Base-by-base conservation (phyloP, 1,284 basidiomycete species). In the Puccinia horiana region DNA sequence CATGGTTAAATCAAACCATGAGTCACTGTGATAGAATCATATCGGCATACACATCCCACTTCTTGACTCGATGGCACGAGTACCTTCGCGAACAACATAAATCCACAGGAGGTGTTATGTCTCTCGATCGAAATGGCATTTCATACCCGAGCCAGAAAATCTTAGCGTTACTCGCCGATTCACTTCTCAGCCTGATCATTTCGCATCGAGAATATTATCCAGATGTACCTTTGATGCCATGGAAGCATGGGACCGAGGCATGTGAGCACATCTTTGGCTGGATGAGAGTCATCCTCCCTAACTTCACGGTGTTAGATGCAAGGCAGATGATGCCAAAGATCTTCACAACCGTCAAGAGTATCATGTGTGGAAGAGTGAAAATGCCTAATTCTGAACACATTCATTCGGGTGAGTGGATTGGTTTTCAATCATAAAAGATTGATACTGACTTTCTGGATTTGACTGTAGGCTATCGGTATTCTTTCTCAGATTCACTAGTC, bases 191-290 rank as follows among this genome's bases (percentile, higher is more conserved):
- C 20, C 20, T 52, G 49, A 52, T 52, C 9, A 52, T 52, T 18
- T 52, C 49, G 4, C 49, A 52, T 20, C 49, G 49, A 12, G 11
- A 52, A 52, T 52, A 12, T 18, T 52, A 52, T 23, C 18, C 11
- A 9, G 20, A 52, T 52, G 12, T 52, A 4, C 49, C 49, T 4
- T 23, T 52, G 20, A 52, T 52, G 49, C 49, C 49, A 12, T 52
- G 44, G 61, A 74, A 74, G 35, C 52, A 75, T 58, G 73, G 73
- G 8, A 58, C 32, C 20, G 52, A 75, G 35, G 37, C 73, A 26
- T 56, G 52, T 20, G 32, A 75, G 18, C 73, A 75, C n/a, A 75
- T 58, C 6, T 75, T 75, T 75, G 73, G 73, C 1, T 75, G 73
- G 73, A 75, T 75, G 52, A 6, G 32, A 29, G 73, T 75, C 4